These are phyloP conservation scores for Pleurotus tuber-regium DNA, from an alignment of 768 basidiomycete genomes.

Conservation along the genomic window DNA sequence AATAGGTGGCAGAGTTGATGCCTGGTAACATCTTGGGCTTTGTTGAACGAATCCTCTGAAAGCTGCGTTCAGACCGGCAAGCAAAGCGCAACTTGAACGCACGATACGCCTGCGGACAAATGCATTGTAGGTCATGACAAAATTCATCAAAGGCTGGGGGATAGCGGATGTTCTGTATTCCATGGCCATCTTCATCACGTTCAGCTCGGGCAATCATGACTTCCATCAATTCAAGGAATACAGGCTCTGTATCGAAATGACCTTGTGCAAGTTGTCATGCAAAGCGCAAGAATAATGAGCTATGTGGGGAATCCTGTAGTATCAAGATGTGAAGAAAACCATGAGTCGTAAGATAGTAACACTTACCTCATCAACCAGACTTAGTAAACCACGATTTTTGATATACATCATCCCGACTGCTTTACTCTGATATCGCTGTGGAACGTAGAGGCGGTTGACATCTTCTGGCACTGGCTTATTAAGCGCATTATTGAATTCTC, in stretches of 20 bases:
- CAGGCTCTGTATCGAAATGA: conserved; percentile 20
- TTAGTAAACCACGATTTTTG: conserved; percentile 7
- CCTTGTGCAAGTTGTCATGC: conserved; percentile 20
- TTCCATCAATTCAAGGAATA: conserved; percentile 27
- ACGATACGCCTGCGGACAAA: conserved; percentile 26
- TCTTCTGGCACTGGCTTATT: background rate
- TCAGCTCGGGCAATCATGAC: conserved; percentile 26
- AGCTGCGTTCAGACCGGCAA: conserved; percentile 14
- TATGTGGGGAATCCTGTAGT: too few species aligned
- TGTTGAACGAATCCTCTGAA: conserved; percentile 14
- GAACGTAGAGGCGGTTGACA: conserved; percentile 16
- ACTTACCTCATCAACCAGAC: conserved; percentile 15
- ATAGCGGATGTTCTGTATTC: conserved; percentile 34
- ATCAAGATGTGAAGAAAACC: too few species aligned
- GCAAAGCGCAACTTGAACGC: conserved; percentile 20
- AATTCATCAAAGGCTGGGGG: conserved; percentile 29
- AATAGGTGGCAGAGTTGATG: conserved; percentile 20
- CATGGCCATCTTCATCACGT: conserved; percentile 24
- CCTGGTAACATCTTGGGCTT: conserved; percentile 21
- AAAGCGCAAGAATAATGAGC: too few species aligned
- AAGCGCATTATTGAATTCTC: conserved; percentile 16
- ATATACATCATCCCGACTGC: conserved; percentile 15
- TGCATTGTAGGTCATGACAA: conserved; percentile 21
- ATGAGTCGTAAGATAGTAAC: too few species aligned
- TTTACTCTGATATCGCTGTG: conserved; percentile 11